These are phyloP conservation scores for Ramichloridium luteum DNA, from an alignment of 2,329 filamentous ascomycete species.

Conservation along the genomic window DNA sequence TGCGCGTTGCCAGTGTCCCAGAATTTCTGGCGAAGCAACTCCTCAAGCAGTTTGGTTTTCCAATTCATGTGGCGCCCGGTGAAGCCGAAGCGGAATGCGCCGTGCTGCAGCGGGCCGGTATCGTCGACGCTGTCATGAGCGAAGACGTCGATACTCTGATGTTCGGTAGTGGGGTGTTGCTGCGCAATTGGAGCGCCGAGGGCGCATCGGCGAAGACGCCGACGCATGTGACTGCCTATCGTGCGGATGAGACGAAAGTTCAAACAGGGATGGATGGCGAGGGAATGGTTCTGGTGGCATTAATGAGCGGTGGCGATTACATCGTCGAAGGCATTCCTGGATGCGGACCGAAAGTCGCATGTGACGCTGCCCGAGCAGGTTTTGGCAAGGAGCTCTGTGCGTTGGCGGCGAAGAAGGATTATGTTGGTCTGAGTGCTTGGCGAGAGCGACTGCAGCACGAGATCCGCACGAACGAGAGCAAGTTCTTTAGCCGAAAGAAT, in stretches of 20 bases:
- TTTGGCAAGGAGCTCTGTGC: constrained; percentile 67
- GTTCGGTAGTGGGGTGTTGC: constrained; percentile 13
- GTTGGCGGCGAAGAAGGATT: constrained; percentile 46
- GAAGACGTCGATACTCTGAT: constrained; percentile 72
- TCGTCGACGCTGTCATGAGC: constrained; percentile 87
- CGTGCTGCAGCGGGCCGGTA: constrained; percentile 62
- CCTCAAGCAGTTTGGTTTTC: constrained; percentile 73
- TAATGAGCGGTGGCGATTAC: constrained; percentile 95
- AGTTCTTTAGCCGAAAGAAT: constrained; percentile 66
- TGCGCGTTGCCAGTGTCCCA: constrained; percentile 52
- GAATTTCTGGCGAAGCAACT: constrained; percentile 71
- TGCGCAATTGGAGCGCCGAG: constrained; percentile 64
- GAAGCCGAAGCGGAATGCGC: constrained; percentile 97
- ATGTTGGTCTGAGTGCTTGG: constrained; percentile 54
- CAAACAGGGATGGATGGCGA: constrained; percentile 58
- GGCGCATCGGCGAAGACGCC: constrained; percentile 52
- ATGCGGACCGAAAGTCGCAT: constrained; percentile 78
- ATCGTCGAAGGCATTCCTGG: constrained; percentile 75
- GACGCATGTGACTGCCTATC: constrained; percentile 78
- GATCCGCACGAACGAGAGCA: constrained; percentile 69
- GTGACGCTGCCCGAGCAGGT: constrained; percentile 77
- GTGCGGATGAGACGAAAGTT: constrained; percentile 46
- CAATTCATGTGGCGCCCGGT: constrained; percentile 74
- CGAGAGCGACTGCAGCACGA: constrained; percentile 60
- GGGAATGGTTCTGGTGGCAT: constrained; percentile 84